Base-by-base conservation (phyloP, 192 early-diverging fungal genomes). In the Coemansia sp. region DNA sequence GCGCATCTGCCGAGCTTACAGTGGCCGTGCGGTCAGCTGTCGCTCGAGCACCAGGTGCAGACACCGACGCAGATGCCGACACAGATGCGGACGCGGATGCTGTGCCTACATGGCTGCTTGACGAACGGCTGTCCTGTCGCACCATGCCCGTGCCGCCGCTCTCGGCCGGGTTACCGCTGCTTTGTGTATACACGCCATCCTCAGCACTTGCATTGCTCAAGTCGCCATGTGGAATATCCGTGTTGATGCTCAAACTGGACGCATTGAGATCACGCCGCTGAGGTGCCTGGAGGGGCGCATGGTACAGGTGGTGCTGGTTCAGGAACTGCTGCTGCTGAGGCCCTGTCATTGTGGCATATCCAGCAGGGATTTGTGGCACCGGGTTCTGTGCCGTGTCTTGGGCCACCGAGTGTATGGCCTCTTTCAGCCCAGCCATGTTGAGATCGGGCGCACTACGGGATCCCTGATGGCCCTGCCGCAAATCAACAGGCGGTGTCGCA, bases 371-470 rank as follows among this genome's bases (percentile, higher is more conserved):
- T 42, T 40, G 50, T 2, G 70, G 70, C n/a, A 73, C 54, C 1
- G 70, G 70, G 42, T 66, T 65, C 13, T 44, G 53, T 29, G 42
- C 48, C 6, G 61, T 22, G 19, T 68, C 44, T 15, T 57, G 51
- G 0, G 64, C 57, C 7, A 63, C 56, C 2, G 53, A 35, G 34
- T 36, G 27, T 25, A 75, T 54, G 11, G 65, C 60, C 15, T 33
- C 56, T 8, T 47, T 58, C 65, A 75, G 63, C 4, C 48, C 38
- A 40, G 53, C 50, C 64, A 75, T 33, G 27, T 64, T 59, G 32
- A 75, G 72, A 35, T 75, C 72, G 3, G 72, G 72, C 35, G 72
- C 57, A 24, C 72, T 75, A 43, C 65, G 64, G 28, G 72, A 75
- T 8, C 54, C 70, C 11, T 58, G 63, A 39, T 72, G 53, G 1